A percentile compares a stretch with the other conserved stretches of the same genome.
These are phyloP conservation scores for Coemansia sp. DNA, from an alignment of 192 early-diverging fungal genomes.

Conservation along the genomic window DNA sequence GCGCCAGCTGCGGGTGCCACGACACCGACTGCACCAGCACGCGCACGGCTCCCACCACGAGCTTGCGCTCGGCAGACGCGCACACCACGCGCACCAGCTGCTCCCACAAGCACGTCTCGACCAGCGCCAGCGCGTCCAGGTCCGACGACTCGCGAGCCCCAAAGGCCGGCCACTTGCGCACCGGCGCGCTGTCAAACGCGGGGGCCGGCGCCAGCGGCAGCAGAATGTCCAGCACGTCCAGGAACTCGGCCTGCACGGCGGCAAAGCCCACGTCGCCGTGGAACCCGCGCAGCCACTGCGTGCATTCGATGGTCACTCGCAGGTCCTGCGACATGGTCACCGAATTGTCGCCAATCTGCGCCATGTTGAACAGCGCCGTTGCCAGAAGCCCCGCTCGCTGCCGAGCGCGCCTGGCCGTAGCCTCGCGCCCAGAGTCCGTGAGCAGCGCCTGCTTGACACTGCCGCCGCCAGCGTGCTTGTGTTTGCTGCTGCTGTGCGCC, in stretches of 20 bases:
- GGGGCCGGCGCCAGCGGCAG: conserved; percentile 38
- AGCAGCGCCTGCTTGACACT: conserved; percentile 16
- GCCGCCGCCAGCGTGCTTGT: not conserved
- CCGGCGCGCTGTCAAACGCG: conserved; percentile 25
- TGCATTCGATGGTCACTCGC: conserved; percentile 36
- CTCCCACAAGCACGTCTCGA: conserved; percentile 53
- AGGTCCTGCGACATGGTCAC: conserved; percentile 48
- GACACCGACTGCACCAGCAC: conserved; percentile 47
- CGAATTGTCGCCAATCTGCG: conserved; percentile 50
- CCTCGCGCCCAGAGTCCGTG: conserved; percentile 25
- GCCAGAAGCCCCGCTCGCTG: conserved; percentile 36
- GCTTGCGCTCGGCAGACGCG: conserved; percentile 37
- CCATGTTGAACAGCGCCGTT: conserved; percentile 45
- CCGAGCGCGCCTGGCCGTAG: conserved; percentile 16
- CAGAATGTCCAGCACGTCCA: conserved; percentile 47
- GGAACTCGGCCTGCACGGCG: conserved; percentile 26
- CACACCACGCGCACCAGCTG: conserved; percentile 43
- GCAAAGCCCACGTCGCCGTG: conserved; percentile 13
- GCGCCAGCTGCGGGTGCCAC: conserved; percentile 56
- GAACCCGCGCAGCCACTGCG: conserved; percentile 40
- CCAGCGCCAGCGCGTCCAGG: conserved; percentile 39
- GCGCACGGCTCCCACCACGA: conserved; percentile 43
- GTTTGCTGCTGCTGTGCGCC: not conserved
- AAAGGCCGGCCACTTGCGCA: conserved; percentile 33
- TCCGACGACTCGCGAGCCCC: conserved; percentile 20